Base-by-base conservation (phyloP, 495 filamentous ascomycete species). In the Filosporella fistucella region DNA sequence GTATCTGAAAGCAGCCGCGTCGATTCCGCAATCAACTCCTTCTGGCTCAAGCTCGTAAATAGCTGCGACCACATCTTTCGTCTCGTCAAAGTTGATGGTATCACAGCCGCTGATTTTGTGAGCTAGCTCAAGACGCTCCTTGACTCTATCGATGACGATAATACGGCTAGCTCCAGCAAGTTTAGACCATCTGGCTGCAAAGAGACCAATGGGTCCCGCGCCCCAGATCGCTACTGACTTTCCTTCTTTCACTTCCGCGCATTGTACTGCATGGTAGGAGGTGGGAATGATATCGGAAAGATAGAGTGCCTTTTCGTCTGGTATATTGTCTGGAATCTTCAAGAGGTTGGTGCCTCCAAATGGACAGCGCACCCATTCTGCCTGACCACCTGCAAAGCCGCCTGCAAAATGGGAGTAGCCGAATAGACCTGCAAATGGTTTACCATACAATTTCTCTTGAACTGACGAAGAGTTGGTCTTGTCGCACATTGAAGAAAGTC, bases 301-400 rank as follows among this genome's bases (percentile, higher is more conserved):
- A 58, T 81, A 93, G 0, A 96, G 74, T 0, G 70, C 85, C 63
- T 93, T 91, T 72, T 95, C 88, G 55, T 93, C 89, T 0, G 88
- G 86, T 0, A 96, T 84, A 44, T 78, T 74, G 35, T 86, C 81
- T 2, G 90, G 89, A 7, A 91, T 76, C 41, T 79, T 77, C 7
- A 96, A 74, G 16, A 93, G 69, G 54, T 93, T 94, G 52, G 81
- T 76, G 39, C 91, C 85, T 4, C 75, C 90, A 20, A 80, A 75
- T 0, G 89, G 88, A n/a, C n/a, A n/a, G 9, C 90, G 80, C 10
- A 86, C 77, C 46, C 88, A 94, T 64, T 95, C 90, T 6, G 88
- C 85, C 59, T 94, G 89, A 0, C 89, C 87, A 28, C 89, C 89
- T 3, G 89, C 86, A 57, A 89, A 95, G 7, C 90, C 90, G 4